phyloP scores from a whole-genome alignment of 495 filamentous ascomycete genomes.

The Hypoxylon subgilvum region DNA sequence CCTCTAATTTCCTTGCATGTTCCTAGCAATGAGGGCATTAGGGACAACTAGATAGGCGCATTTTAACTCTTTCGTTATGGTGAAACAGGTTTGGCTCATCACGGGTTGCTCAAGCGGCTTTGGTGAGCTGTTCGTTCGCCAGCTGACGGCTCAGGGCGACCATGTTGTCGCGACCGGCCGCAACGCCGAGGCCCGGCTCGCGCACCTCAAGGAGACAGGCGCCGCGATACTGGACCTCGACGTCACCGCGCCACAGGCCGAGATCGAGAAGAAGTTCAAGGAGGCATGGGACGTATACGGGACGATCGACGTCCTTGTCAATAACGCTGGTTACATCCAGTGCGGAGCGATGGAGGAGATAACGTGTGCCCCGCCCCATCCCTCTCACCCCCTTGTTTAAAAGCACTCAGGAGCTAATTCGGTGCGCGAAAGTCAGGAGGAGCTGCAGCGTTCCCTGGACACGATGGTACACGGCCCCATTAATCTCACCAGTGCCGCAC shows the following conservation, averaged over 20 bases:
- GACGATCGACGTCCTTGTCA: slow-evolving; percentile 21
- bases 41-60: not conserved
- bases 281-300: slow-evolving; percentile 10
- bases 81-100: slow-evolving; percentile 48
- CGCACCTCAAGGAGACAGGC: slow-evolving; percentile 18
- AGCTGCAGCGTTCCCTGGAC: not conserved
- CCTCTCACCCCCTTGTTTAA: not conserved
- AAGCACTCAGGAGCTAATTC: too few species aligned
- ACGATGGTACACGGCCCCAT: slow-evolving; percentile 5
- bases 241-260: slow-evolving; percentile 2
- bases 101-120: slow-evolving; percentile 57
- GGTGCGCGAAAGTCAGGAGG: slow-evolving; percentile 13
- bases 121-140: slow-evolving; percentile 38
- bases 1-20: not conserved
- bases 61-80: not conserved
- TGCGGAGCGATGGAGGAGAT: slow-evolving; percentile 10
- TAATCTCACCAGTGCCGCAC: slow-evolving; percentile 13
- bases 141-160: slow-evolving; percentile 14
- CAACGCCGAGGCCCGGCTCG: slow-evolving; percentile 15
- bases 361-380: not conserved
- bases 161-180: slow-evolving; percentile 26
- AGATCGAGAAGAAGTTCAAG: slow-evolving; percentile 13
- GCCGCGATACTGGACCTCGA: slow-evolving; percentile 23
- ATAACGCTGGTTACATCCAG: slow-evolving; percentile 14
- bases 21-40: not conserved